Percentiles rank a stretch among this genome's conserved stretches.
These are phyloP conservation scores for Aspergillus sp. DNA, from an alignment of 2,329 filamentous ascomycete species.

Conservation along the genomic window DNA sequence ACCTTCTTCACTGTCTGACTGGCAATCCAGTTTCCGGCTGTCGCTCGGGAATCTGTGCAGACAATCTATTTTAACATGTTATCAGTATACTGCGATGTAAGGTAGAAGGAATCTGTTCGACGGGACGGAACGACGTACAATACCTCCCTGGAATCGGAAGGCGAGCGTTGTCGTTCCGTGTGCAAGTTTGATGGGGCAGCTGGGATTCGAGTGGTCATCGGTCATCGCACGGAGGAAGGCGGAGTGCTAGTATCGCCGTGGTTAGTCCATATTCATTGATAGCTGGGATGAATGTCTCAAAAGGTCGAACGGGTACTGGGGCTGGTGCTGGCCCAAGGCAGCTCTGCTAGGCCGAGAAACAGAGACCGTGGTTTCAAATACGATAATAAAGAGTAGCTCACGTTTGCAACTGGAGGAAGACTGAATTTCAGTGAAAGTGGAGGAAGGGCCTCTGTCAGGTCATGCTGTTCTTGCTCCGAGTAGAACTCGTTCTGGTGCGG, in stretches of 20 bases:
- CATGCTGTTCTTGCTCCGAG: constrained; percentile 73
- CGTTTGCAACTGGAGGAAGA: constrained; percentile 89
- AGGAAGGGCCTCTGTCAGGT: constrained; percentile 71
- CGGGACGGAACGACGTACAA: constrained; percentile 50
- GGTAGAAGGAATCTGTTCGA: neutral
- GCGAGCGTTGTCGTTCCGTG: constrained; percentile 98
- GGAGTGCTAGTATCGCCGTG: constrained; percentile 65
- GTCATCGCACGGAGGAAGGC: constrained; percentile 96
- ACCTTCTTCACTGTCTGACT: constrained; percentile 99
- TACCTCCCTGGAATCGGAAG: constrained; percentile 97
- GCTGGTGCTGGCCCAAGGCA: neutral
- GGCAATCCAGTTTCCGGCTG: constrained; percentile 98
- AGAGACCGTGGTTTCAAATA: neutral
- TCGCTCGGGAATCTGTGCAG: constrained; percentile 94
- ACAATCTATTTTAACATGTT: constrained; percentile 64
- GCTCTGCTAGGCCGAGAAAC: neutral
- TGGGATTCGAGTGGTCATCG: constrained; percentile 94
- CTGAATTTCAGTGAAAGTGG: constrained; percentile 90
- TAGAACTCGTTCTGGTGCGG: constrained; percentile 74
- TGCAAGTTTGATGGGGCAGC: constrained; percentile 98
- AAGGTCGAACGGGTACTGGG: neutral
- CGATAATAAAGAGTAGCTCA: constrained; percentile 50
- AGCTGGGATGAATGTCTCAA: neutral
- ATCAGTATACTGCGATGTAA: neutral
- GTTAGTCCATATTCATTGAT: constrained; percentile 20